phyloP scores from a whole-genome alignment of 2,329 filamentous ascomycete genomes.

The Paramyrothecium roridum region DNA sequence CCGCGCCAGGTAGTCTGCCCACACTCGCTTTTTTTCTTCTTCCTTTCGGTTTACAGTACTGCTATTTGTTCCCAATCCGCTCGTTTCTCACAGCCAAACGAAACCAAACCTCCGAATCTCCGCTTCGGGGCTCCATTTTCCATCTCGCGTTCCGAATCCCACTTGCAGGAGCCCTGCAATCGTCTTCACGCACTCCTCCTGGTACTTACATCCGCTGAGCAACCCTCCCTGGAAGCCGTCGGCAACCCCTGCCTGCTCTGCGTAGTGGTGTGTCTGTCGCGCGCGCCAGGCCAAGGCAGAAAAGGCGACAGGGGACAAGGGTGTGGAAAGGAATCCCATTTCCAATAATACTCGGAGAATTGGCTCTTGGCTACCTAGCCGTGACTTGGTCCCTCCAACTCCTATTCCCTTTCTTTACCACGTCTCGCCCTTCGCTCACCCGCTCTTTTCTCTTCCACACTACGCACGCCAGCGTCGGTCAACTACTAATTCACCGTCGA shows the following conservation, averaged over 20 bases:
- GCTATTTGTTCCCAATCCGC: neutral
- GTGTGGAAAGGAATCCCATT: neutral
- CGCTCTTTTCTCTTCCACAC: neutral
- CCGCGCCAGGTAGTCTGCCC: constrained; percentile 3
- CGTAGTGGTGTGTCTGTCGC: neutral
- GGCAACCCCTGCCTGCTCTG: neutral
- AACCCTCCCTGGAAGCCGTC: neutral
- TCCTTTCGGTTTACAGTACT: neutral
- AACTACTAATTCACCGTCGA: neutral
- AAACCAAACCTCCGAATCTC: neutral
- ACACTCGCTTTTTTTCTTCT: constrained; percentile 10
- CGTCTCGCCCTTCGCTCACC: neutral
- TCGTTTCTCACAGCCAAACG: neutral
- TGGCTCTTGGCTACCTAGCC: neutral
- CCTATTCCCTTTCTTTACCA: neutral
- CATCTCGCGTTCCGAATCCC: neutral
- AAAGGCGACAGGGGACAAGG: neutral
- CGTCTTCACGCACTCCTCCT: neutral
- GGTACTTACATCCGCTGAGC: no score
- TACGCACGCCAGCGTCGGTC: neutral
- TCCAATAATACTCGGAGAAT: constrained; percentile 3
- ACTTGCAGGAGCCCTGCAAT: neutral
- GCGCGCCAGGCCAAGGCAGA: neutral
- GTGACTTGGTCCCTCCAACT: neutral
- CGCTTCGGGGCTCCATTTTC: neutral